Evolutionary conservation across 345 rosid genomes (phyloP), one percentile per base, ranked within the genome.

Genomic region (Psidium friedrichsthalianum): DNA sequence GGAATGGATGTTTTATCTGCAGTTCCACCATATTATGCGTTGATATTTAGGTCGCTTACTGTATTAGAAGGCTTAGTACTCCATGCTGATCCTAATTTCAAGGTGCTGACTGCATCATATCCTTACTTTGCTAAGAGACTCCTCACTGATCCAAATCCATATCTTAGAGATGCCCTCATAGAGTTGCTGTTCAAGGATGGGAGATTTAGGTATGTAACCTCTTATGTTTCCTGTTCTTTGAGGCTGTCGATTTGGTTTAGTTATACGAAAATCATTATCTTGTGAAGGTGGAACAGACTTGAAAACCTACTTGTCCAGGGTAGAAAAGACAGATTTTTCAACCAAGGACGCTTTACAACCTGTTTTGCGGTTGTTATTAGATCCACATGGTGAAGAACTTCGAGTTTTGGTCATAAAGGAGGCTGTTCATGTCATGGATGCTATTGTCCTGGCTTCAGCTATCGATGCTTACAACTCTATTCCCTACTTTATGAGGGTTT

Each of bases 71-170:
- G n/a, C n/a, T n/a, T n/a, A n/a, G n/a, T n/a, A n/a, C n/a, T n/a
- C n/a, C n/a, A n/a, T n/a, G n/a, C n/a, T n/a, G n/a, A n/a, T 91
- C 99, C 99, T 54, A 91, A 94, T 89, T 97, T 97, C 89, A 97
- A 97, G 92, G 96, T 95, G 86, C 86, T 97, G 89, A 97, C 98
- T 90, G 97, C 98, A 83, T 95, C 99, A 42, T 95, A 97, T 90
- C 99, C 98, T 27, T 97, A 97, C 87, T 95, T 97, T 87, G 99
- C 99, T 59, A 97, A 95, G 90, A 94, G 99, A 92, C 98, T 97
- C 87, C 97, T 97, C 90, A 97, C 99, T 25, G 99, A 95, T 91
- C 95, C 97, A 85, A 95, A 94, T 89, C 98, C 99, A 55, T 97
- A 97, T 89, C 95, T 97, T 44, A 92, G 99, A 90, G 99, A 97